A percentile compares a stretch with the other conserved stretches of the same genome.
Conservation (phyloP, 495 filamentous ascomycete genomes). For the Emericellopsis terricola region DNA sequence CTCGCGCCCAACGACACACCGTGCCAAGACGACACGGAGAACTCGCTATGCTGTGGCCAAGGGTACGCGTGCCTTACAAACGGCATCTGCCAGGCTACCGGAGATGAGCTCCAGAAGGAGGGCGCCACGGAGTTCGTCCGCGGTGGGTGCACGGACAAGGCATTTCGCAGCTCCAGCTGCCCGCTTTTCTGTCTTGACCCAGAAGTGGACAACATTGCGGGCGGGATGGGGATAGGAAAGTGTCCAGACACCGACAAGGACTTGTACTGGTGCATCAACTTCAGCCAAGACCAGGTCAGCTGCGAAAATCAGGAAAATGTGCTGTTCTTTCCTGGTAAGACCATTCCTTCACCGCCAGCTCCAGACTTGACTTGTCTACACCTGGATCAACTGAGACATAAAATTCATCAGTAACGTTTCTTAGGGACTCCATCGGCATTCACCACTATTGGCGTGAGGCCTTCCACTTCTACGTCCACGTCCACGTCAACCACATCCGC, state of each 20-base stretch:
- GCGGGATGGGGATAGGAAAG: conserved; percentile 6
- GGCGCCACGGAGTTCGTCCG: conserved; percentile 4
- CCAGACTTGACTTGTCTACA: background rate
- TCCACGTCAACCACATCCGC: too few species aligned
- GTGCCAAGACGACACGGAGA: conserved; percentile 4
- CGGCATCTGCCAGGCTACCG: conserved; percentile 7
- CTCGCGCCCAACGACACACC: conserved; percentile 5
- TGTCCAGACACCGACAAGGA: conserved; percentile 3
- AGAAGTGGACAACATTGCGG: conserved; percentile 4
- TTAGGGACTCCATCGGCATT: too few species aligned
- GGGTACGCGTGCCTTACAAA: conserved; percentile 10
- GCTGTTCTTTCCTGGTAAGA: conserved; percentile 3
- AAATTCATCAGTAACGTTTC: too few species aligned
- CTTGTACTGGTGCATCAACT: conserved; percentile 9
- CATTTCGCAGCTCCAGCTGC: conserved; percentile 7
- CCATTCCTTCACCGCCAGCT: background rate
- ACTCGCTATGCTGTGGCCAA: conserved; percentile 8
- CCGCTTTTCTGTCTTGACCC: conserved; percentile 7
- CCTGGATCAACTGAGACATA: too few species aligned
- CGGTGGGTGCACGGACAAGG: conserved; percentile 10
- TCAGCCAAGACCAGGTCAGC: background rate
- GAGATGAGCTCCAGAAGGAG: conserved; percentile 3
- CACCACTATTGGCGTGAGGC: too few species aligned
- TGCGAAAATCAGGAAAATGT: conserved; percentile 2
- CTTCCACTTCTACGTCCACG: too few species aligned